Evolutionary conservation across 2,329 filamentous ascomycete species (phyloP).

Genomic region (Fusarium albosuccineum): DNA sequence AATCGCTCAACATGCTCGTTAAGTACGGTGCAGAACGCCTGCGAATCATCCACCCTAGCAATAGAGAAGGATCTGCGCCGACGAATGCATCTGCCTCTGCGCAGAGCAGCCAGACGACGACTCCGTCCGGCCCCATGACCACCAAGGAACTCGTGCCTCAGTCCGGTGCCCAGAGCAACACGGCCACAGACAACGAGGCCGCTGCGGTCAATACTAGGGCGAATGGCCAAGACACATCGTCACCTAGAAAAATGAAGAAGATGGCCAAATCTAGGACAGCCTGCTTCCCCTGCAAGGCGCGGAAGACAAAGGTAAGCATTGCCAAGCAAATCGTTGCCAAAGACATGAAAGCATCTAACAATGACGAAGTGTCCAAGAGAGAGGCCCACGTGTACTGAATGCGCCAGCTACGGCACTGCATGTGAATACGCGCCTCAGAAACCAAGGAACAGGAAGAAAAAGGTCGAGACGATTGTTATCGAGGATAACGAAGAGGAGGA

Average conservation of each 20-base stretch:
- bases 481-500: conserved; percentile 29
- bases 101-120: conserved; percentile 37
- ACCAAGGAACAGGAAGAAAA: conserved; percentile 42
- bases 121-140: conserved; percentile 46
- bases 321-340: neutral
- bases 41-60: conserved; percentile 67
- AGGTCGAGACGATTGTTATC: conserved; percentile 23
- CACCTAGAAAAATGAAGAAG: conserved; percentile 33
- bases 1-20: conserved; percentile 68
- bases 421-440: conserved; percentile 58
- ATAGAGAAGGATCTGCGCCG: conserved; percentile 50
- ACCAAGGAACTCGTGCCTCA: conserved; percentile 50
- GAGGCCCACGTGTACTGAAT: conserved; percentile 56
- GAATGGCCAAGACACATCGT: conserved; percentile 9
- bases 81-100: conserved; percentile 42
- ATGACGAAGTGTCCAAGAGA: conserved; percentile 55
- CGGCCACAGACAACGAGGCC: conserved; percentile 22
- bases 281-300: conserved; percentile 54
- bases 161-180: conserved; percentile 29
- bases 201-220: conserved; percentile 9
- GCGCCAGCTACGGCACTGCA: conserved; percentile 45
- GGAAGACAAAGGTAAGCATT: conserved; percentile 55
- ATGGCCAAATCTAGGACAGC: conserved; percentile 50
- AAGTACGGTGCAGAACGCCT: conserved; percentile 70
- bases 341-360: neutral